These are phyloP conservation scores for Ramalina peruviana DNA, from an alignment of 495 filamentous ascomycete species.

Conservation along the genomic window DNA sequence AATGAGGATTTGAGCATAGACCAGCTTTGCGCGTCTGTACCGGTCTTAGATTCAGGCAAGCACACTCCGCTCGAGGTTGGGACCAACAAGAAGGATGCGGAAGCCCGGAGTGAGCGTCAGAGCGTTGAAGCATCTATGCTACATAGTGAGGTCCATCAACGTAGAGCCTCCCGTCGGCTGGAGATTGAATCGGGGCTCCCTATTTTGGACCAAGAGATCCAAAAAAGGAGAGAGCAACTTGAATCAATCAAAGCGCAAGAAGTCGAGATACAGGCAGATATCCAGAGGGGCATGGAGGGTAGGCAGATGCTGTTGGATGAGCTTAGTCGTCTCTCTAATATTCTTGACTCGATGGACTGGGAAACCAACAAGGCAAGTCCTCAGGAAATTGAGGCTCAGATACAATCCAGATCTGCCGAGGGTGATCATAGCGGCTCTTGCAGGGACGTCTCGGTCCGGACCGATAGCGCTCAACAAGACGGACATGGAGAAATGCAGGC, in stretches of 20 bases:
- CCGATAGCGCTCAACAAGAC: too few relatives aligned
- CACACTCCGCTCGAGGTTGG: background rate
- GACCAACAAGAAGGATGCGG: background rate
- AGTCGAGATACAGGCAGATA: slow-evolving; percentile 42
- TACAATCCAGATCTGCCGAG: too few relatives aligned
- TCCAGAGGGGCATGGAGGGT: slow-evolving; percentile 32
- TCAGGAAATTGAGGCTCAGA: too few relatives aligned
- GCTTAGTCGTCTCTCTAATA: slow-evolving; percentile 4
- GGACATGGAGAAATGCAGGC: background rate
- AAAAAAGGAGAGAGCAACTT: slow-evolving; percentile 32
- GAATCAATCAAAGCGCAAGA: slow-evolving; percentile 42
- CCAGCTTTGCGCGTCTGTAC: background rate
- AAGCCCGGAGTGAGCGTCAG: background rate
- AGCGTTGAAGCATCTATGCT: too few relatives aligned
- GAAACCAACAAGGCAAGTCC: too few relatives aligned
- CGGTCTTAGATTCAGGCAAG: background rate
- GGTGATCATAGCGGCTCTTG: too few relatives aligned
- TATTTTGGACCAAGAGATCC: slow-evolving; percentile 39
- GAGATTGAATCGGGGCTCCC: slow-evolving; percentile 46
- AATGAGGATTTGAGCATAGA: background rate
- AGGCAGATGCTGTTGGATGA: slow-evolving; percentile 22
- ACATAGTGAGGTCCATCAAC: background rate
- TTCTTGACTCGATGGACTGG: background rate
- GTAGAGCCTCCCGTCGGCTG: slow-evolving; percentile 27
- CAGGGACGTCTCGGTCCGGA: too few relatives aligned